Evolutionary conservation across 1,139 yeast species (phyloP).

Genomic region (Nakaseomyces glabratus): DNA sequence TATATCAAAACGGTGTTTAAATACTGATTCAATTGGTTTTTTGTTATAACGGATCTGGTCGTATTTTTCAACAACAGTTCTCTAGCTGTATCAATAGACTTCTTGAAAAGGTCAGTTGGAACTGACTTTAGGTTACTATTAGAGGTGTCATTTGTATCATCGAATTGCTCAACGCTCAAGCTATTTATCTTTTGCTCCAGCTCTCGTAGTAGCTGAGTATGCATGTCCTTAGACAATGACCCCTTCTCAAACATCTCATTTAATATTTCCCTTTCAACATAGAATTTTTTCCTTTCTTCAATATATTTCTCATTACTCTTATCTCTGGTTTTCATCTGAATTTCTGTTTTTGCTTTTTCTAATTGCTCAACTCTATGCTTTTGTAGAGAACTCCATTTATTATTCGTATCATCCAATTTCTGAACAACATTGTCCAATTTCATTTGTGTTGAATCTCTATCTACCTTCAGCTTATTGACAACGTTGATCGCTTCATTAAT

Average conservation of each 20-base stretch:
- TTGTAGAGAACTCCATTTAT: constrained; percentile 12
- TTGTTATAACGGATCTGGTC: constrained; percentile 18
- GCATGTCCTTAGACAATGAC: constrained; percentile 11
- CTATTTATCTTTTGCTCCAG: constrained; percentile 15
- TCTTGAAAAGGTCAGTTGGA: constrained; percentile 13
- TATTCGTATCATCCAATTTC: constrained; percentile 10
- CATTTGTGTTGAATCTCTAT: constrained; percentile 16
- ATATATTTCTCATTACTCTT: constrained; percentile 10
- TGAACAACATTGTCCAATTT: constrained; percentile 15
- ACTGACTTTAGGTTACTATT: constrained; percentile 2
- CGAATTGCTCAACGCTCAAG: constrained; percentile 9
- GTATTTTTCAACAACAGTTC: constrained; percentile 17
- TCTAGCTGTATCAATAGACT: constrained; percentile 21
- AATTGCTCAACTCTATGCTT: constrained; percentile 14
- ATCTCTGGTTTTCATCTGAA: constrained; percentile 14
- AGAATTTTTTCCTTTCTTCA: constrained; percentile 15
- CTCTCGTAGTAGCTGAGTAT: constrained; percentile 10
- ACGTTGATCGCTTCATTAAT: constrained; percentile 14
- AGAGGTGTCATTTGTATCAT: constrained; percentile 3
- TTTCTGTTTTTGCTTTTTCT: constrained; percentile 14
- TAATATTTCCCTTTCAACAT: constrained; percentile 15
- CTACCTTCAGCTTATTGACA: constrained; percentile 10
- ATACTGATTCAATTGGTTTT: constrained; percentile 15
- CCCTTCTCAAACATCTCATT: constrained; percentile 16
- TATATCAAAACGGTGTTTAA: constrained; percentile 16